These are phyloP conservation scores for Globisporangium alternatum DNA, from an alignment of 352 stramenopile genomes.

Conservation along the genomic window DNA sequence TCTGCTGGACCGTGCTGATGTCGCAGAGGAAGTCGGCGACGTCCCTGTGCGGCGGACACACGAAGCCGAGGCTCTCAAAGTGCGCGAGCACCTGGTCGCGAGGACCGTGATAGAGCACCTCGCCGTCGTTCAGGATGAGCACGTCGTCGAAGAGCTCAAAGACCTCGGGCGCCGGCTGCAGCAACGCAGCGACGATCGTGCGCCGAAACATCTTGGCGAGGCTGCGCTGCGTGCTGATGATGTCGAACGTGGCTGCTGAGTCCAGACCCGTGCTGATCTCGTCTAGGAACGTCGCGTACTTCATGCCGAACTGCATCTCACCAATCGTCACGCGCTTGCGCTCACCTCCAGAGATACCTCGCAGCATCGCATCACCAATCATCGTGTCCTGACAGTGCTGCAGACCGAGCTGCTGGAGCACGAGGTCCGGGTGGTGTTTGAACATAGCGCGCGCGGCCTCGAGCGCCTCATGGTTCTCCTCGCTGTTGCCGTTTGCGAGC, in stretches of 20 bases:
- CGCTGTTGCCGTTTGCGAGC: constrained; percentile 20
- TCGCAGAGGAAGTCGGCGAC: constrained; percentile 29
- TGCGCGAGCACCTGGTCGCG: constrained; percentile 15
- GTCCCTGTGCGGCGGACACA: constrained; percentile 16
- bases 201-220: constrained; percentile 33
- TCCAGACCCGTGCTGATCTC: constrained; percentile 93
- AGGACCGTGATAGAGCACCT: constrained; percentile 26
- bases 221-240: constrained; percentile 65
- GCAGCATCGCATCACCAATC: constrained; percentile 46
- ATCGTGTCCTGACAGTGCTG: constrained; percentile 36
- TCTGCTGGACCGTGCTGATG: constrained; percentile 21
- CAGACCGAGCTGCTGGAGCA: constrained; percentile 28
- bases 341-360: constrained; percentile 64
- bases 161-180: constrained; percentile 87
- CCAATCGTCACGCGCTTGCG: constrained; percentile 67
- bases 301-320: constrained; percentile 79
- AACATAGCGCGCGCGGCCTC: constrained; percentile 15
- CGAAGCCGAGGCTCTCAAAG: constrained; percentile 26
- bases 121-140: constrained; percentile 55
- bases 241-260: constrained; percentile 88
- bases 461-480: constrained; percentile 21
- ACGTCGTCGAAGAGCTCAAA: constrained; percentile 90
- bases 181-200: constrained; percentile 52
- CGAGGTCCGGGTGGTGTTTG: constrained; percentile 30
- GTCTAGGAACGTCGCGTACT: constrained; percentile 82